Conservation (phyloP, 192 early-diverging fungal species). For the Podila horticola region DNA sequence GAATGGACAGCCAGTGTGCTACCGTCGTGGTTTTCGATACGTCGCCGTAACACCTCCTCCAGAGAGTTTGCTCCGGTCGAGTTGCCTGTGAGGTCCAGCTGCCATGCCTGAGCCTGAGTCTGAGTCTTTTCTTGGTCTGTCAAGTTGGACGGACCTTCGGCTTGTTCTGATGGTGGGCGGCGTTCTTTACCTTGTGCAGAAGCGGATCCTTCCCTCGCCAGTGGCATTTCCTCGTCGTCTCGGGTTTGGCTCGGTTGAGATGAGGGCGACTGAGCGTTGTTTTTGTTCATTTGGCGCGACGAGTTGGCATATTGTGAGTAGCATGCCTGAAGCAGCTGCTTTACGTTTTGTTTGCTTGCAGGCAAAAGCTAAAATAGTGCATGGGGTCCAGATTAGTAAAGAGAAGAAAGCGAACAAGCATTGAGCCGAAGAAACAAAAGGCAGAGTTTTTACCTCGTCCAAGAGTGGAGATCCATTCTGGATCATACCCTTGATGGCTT, state of each 20-base stretch:
- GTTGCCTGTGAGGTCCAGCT: background rate
- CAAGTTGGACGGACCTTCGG: background rate
- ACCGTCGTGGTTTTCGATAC: background rate
- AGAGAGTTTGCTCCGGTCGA: background rate
- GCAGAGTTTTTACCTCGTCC: constrained; percentile 22
- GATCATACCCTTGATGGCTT: constrained; percentile 28
- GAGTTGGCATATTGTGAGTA: constrained; percentile 41
- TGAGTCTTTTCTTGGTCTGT: background rate
- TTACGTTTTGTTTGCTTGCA: constrained; percentile 26
- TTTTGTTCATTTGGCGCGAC: constrained; percentile 12
- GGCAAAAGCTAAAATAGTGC: constrained; percentile 19
- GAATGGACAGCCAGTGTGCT: constrained; percentile 32
- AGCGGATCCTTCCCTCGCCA: background rate
- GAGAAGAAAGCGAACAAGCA: background rate
- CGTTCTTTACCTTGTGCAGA: background rate
- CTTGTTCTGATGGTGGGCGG: background rate
- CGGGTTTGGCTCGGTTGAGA: background rate
- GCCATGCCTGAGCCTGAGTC: background rate
- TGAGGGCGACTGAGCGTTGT: background rate
- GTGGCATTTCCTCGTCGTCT: constrained; percentile 1
- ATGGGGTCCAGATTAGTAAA: background rate
- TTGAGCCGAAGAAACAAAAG: background rate
- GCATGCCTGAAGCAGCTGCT: constrained; percentile 11
- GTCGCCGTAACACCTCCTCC: background rate
- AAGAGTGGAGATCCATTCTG: constrained; percentile 23